Evolutionary conservation across 1,284 basidiomycete genomes (phyloP), one percentile per base, ranked within the genome.

Genomic region (Paramarasmius palmivorus): DNA sequence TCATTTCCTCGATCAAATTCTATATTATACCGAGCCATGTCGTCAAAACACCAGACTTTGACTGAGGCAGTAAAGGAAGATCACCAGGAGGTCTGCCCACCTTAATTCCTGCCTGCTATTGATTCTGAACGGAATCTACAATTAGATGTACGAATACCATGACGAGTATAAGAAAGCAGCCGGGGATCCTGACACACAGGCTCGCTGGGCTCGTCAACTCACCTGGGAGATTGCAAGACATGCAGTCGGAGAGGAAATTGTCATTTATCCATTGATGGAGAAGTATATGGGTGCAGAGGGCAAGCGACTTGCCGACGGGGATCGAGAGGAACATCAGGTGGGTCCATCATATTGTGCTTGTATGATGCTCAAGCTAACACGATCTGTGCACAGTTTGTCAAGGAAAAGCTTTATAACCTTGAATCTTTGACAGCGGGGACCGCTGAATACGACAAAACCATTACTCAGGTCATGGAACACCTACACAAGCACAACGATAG

Each of bases 261-360:
- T 88, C 19, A 79, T 86, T 1, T 86, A 88, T 60, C 85, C 85
- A 4, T 72, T 86, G 49, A 80, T 88, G 76, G 83, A 88, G 65
- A 72, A 81, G 59, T 71, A 81, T 56, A 73, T 87, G 49, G 83
- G 83, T 32, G 3, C 65, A 69, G 2, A 65, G 79, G 58, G 85
- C 84, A 0, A 67, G 68, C 52, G 59, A 77, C 50, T 75, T 86
- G 78, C 84, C 0, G 75, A 86, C 57, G 67, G 81, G 34, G 85
- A 88, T 61, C 72, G 84, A 7, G 70, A 65, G 10, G 82, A 86
- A n/a, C 84, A 86, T 59, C 74, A 78, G 67, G 82, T 82, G 57
- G n/a, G 65, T 59, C 7, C 10, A n/a, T 46, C 36, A 32, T 29
- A 38, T 44, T n/a, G 35, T 9, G 15, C 6, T 50, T 41, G 17